Conservation (phyloP, 2,329 filamentous ascomycete genomes). For the Aaosphaeria pasadenensis region DNA sequence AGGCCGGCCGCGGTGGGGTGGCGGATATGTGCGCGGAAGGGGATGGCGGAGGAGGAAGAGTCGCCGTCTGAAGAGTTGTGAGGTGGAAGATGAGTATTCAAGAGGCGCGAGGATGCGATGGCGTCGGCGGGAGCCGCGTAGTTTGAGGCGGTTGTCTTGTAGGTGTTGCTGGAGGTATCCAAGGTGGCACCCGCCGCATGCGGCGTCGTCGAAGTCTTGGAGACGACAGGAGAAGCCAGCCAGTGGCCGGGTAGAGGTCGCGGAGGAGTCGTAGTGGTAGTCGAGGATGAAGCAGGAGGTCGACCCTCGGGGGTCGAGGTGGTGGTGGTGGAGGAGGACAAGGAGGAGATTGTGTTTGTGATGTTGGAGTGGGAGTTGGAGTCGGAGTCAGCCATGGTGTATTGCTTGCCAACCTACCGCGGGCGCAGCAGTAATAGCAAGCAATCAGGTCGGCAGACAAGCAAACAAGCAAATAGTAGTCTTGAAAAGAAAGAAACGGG, state of each 20-base stretch:
- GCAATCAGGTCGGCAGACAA: too few relatives aligned
- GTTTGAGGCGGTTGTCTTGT: conserved; percentile 4
- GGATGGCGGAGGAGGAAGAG: conserved; percentile 17
- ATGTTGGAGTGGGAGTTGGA: too few relatives aligned
- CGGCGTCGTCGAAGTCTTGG: background rate
- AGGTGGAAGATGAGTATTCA: conserved; percentile 22
- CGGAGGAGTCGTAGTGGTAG: too few relatives aligned
- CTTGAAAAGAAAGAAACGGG: too few relatives aligned
- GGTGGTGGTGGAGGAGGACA: conserved; percentile 15
- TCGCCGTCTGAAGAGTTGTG: conserved; percentile 17
- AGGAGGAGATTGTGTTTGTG: background rate
- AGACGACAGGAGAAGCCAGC: conserved; percentile 7
- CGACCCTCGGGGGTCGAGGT: conserved; percentile 8
- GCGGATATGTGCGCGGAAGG: conserved; percentile 29
- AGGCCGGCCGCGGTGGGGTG: conserved; percentile 27
- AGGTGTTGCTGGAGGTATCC: background rate
- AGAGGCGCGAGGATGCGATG: conserved; percentile 13
- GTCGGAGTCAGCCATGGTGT: too few relatives aligned
- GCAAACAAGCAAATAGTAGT: too few relatives aligned
- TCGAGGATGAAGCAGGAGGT: conserved; percentile 13
- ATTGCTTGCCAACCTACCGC: too few relatives aligned
- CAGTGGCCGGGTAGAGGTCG: conserved; percentile 9
- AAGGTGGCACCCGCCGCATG: background rate
- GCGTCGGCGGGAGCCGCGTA: conserved; percentile 2
- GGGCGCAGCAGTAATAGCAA: too few relatives aligned